These are phyloP conservation scores for Hypholoma fasciculare DNA, from an alignment of 768 basidiomycete species.

Conservation along the genomic window DNA sequence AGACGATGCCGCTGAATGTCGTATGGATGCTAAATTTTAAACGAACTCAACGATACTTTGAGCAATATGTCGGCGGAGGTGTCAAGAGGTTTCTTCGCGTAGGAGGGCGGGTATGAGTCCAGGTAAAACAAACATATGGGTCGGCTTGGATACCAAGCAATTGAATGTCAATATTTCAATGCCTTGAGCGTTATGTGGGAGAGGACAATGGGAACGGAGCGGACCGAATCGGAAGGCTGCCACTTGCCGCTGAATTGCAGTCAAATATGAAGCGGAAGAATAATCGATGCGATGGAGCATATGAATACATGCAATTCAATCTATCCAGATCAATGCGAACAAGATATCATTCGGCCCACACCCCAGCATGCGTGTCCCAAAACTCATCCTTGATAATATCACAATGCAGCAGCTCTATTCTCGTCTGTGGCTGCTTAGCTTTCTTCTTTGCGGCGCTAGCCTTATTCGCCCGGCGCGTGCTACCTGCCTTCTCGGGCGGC, in stretches of 20 bases:
- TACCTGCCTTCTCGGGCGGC: background rate
- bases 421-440: conserved; percentile 38
- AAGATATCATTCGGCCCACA: conserved; percentile 37
- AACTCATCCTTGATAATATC: conserved; percentile 84
- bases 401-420: conserved; percentile 67
- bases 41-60: background rate
- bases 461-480: conserved; percentile 2
- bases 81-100: too few species aligned
- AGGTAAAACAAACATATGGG: too few species aligned
- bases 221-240: too few species aligned
- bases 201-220: too few species aligned
- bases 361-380: conserved; percentile 63
- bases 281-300: background rate
- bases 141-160: too few species aligned
- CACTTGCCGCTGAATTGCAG: too few species aligned
- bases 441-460: conserved; percentile 14
- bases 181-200: too few species aligned
- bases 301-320: background rate
- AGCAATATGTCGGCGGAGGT: too few species aligned
- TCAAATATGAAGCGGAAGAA: background rate
- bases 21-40: background rate
- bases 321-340: background rate
- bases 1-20: background rate
- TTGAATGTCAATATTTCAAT: too few species aligned
- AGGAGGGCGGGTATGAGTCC: too few species aligned